Evolutionary conservation across 176 grass and related monocot species (phyloP).

Genomic region (Aechmea fasciata): DNA sequence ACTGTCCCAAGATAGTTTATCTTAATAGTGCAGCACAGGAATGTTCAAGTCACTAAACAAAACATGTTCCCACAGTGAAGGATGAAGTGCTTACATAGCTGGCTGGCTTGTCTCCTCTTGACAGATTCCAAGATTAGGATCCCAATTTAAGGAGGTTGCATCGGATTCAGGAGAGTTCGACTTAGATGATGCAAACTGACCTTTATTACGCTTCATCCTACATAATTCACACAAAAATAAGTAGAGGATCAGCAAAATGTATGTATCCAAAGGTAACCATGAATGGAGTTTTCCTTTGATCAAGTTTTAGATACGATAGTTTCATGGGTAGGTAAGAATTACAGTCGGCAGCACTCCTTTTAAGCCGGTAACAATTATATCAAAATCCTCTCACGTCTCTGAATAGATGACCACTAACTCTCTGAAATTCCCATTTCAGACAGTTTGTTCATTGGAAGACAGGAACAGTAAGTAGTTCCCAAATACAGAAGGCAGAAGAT

Average conservation of each 20-base stretch:
- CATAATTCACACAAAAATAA: neutral
- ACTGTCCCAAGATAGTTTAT: neutral
- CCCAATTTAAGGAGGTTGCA: neutral
- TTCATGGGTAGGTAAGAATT: neutral
- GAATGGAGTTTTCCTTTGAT: neutral
- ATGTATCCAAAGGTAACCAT: neutral
- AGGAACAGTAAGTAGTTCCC: too few species aligned
- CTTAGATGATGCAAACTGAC: constrained; percentile 26
- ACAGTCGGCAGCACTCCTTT: neutral
- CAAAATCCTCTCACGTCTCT: neutral
- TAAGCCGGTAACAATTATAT: too few species aligned
- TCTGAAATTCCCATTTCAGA: too few species aligned
- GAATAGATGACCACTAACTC: neutral
- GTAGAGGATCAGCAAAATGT: neutral
- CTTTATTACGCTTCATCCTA: constrained; percentile 35
- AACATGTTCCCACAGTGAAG: neutral
- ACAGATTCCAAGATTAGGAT: neutral
- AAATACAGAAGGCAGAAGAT: too few species aligned
- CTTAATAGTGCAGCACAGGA: neutral
- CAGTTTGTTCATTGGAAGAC: too few species aligned
- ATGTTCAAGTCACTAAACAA: neutral
- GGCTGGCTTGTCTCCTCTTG: constrained; percentile 9
- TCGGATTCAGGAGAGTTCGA: neutral
- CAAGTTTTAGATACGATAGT: neutral
- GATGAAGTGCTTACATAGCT: constrained; percentile 13